Percentiles rank a stretch among this genome's conserved stretches.
phyloP scores from a whole-genome alignment of 2,329 filamentous ascomycete genomes.

The Pseudopyricularia cyperi region DNA sequence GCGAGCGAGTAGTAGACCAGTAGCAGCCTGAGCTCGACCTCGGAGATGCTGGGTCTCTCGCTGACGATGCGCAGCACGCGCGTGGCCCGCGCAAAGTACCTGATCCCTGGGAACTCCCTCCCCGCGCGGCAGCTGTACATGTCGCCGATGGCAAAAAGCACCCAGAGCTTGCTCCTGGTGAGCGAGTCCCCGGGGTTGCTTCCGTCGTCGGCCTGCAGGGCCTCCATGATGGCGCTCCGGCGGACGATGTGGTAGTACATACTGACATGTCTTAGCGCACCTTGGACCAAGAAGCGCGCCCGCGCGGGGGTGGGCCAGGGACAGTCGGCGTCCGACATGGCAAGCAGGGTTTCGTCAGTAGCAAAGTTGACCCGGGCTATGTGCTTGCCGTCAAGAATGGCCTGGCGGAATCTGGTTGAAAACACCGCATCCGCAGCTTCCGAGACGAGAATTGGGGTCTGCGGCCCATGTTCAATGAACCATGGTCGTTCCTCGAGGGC shows the following conservation, averaged over 20 bases:
- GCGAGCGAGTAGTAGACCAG: constrained; percentile 6
- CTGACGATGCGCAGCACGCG: neutral
- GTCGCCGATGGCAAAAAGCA: constrained; percentile 4
- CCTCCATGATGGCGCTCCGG: constrained; percentile 2
- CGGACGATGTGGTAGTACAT: constrained; percentile 2
- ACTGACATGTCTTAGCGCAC: neutral
- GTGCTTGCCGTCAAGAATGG: neutral
- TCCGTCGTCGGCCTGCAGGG: neutral
- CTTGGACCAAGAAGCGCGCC: constrained; percentile 1
- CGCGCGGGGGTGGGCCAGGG: neutral
- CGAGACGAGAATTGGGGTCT: neutral
- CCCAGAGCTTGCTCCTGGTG: constrained; percentile 3
- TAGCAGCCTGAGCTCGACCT: constrained; percentile 1
- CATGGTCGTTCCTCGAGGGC: constrained; percentile 1
- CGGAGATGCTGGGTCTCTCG: constrained; percentile 1
- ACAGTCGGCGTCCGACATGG: constrained; percentile 1
- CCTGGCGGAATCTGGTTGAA: constrained; percentile 1
- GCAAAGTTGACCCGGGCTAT: constrained; percentile 1
- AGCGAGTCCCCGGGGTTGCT: neutral
- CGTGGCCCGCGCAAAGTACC: constrained; percentile 2
- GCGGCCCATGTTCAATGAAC: neutral
- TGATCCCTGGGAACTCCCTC: constrained; percentile 2
- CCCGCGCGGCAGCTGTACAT: constrained; percentile 2
- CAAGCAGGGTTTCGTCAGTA: neutral
- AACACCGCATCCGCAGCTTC: constrained; percentile 3